Base-by-base conservation (phyloP, 495 filamentous ascomycete genomes). In the Saxispiralis lemnorum region DNA sequence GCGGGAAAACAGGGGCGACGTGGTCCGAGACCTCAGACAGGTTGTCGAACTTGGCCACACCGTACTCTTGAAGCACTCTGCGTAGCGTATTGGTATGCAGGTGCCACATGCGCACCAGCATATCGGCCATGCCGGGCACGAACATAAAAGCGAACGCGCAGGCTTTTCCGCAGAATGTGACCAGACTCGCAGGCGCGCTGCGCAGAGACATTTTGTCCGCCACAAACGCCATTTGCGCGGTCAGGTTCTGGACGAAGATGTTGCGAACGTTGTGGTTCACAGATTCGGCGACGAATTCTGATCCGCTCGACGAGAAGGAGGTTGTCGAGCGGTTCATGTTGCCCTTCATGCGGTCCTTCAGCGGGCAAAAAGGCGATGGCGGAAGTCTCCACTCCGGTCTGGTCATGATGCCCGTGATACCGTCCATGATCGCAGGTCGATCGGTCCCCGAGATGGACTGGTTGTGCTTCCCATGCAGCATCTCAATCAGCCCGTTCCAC, bases 61-160 rank as follows among this genome's bases (percentile, higher is more conserved):
- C 75, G 45, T 80, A 73, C 46, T 81, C 76, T 30, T 76, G 69
- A 1, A 81, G 61, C 11, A 86, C 72, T 31, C 83, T 75, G 44
- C 80, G 75, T 51, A 93, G 67, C 21, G 69, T 57, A 43, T 72
- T 73, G 7, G 73, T 58, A 17, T 74, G 71, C 24, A 81, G 66
- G 33, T 74, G 73, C 89, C 88, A 94, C 18, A 95, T 62, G 19
- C 84, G 71, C 20, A 93, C 74, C 41, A 96, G 67, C 32, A 88
- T 73, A 52, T 95, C 87, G 31, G 85, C 80, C 44, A 94, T 71
- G 14, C 85, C 85, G 0, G 86, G 81, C 32, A 84, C 89, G 58
- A 94, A 96, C 56, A 89, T 92, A 61, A 94, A 97, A 30, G 89
- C 89, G 60, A 93, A 95, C 7, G 89, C 89, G 52, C 78, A 81